A percentile compares a stretch with the other conserved stretches of the same genome.
Conservation (phyloP, 2,329 filamentous ascomycete species). For the Pleomassaria siparia region DNA sequence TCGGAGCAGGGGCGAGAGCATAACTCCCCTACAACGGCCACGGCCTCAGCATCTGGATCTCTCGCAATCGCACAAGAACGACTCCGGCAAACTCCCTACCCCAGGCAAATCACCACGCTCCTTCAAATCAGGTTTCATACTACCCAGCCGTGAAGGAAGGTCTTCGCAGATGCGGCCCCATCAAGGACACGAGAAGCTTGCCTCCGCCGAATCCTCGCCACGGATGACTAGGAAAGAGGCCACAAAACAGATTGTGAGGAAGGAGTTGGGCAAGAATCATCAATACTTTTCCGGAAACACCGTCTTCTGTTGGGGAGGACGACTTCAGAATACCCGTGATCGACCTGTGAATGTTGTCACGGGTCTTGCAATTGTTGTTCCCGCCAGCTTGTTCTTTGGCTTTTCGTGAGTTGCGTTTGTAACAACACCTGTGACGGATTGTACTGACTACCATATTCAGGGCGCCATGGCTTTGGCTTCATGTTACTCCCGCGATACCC, state of each 20-base stretch:
- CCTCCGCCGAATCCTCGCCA: constrained; percentile 77
- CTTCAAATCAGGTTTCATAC: constrained; percentile 73
- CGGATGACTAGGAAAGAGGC: constrained; percentile 54
- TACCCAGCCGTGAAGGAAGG: constrained; percentile 59
- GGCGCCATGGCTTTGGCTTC: constrained; percentile 80
- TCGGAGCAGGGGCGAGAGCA: constrained; percentile 73
- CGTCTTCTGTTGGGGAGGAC: constrained; percentile 81
- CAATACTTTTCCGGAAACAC: constrained; percentile 95
- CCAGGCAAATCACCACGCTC: constrained; percentile 73
- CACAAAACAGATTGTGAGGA: constrained; percentile 40
- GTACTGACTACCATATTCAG: constrained; percentile 37
- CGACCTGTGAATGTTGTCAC: constrained; percentile 89
- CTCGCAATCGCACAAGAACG: constrained; percentile 59
- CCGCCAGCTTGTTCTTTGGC: constrained; percentile 78
- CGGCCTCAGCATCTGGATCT: constrained; percentile 61
- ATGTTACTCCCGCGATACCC: constrained; percentile 85
- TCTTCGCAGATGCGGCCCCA: constrained; percentile 49
- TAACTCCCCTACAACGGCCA: constrained; percentile 70
- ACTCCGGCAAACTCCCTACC: constrained; percentile 56
- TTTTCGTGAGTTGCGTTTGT: constrained; percentile 61
- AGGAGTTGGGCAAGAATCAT: constrained; percentile 70
- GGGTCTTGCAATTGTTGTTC: constrained; percentile 75
- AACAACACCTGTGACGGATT: neutral
- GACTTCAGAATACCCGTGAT: constrained; percentile 84
- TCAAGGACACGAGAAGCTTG: constrained; percentile 77